Percentiles rank a stretch among this genome's conserved stretches.
phyloP scores from a whole-genome alignment of 2,329 filamentous ascomycete genomes.

The Epichloe baconii region DNA sequence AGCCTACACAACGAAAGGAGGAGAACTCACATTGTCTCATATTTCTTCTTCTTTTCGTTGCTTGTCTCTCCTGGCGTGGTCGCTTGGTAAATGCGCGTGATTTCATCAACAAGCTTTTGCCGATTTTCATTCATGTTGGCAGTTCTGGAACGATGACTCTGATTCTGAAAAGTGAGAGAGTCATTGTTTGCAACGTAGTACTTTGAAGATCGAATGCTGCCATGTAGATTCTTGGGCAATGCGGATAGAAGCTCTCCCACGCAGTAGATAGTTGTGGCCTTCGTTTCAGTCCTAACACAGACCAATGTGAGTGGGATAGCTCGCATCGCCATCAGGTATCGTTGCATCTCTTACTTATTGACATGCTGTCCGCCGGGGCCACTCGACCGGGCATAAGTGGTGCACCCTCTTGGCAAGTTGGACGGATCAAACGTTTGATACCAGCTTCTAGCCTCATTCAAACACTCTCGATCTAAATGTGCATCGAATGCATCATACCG shows the following conservation, averaged over 20 bases:
- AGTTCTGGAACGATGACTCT: conserved; percentile 37
- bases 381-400: conserved; percentile 43
- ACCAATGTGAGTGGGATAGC: not conserved
- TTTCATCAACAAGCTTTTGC: conserved; percentile 33
- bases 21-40: conserved; percentile 30
- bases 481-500: conserved; percentile 37
- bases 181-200: conserved; percentile 41
- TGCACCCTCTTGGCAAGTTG: conserved; percentile 36
- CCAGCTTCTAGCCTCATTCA: conserved; percentile 41
- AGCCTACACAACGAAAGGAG: not conserved
- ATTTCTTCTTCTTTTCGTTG: conserved; percentile 33
- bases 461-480: conserved; percentile 33
- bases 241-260: conserved; percentile 30
- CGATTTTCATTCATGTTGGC: conserved; percentile 42
- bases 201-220: conserved; percentile 34
- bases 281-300: conserved; percentile 42
- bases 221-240: conserved; percentile 35
- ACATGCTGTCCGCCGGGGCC: conserved; percentile 50
- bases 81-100: conserved; percentile 33
- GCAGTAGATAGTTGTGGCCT: conserved; percentile 41
- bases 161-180: conserved; percentile 40
- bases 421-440: conserved; percentile 28
- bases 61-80: conserved; percentile 34
- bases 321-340: conserved; percentile 13
- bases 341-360: conserved; percentile 39